A percentile compares a stretch with the other conserved stretches of the same genome.
Evolutionary conservation across 1,284 basidiomycete species (phyloP).

Genomic region (Sphaerobolus stellatus): DNA sequence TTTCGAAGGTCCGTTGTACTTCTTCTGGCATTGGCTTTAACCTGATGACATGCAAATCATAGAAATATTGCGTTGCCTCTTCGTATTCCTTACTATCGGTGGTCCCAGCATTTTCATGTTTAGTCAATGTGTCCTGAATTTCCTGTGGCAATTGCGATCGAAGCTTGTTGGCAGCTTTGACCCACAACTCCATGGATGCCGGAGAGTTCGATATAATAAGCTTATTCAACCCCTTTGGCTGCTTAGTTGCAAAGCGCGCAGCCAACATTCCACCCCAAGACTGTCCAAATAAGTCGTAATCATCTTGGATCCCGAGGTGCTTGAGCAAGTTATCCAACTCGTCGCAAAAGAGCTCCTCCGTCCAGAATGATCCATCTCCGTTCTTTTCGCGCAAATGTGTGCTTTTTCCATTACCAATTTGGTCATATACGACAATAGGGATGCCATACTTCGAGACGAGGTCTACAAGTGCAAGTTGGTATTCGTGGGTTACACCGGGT

Average conservation of each 20-base stretch:
- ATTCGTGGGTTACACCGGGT: constrained; percentile 29
- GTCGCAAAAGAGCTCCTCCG: constrained; percentile 45
- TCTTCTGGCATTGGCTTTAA: constrained; percentile 42
- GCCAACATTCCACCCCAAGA: constrained; percentile 56
- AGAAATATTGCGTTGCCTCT: constrained; percentile 43
- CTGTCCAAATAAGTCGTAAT: constrained; percentile 47
- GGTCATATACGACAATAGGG: constrained; percentile 52
- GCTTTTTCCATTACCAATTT: constrained; percentile 47
- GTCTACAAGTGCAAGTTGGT: constrained; percentile 40
- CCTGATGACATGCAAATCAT: constrained; percentile 44
- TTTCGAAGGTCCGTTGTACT: constrained; percentile 18
- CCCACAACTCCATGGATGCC: constrained; percentile 38
- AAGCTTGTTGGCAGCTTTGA: constrained; percentile 33
- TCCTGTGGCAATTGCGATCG: constrained; percentile 28
- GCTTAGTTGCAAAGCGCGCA: constrained; percentile 31
- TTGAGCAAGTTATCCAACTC: constrained; percentile 47
- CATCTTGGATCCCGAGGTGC: constrained; percentile 36
- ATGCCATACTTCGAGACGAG: constrained; percentile 29
- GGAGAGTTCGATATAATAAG: constrained; percentile 39
- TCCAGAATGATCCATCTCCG: constrained; percentile 41
- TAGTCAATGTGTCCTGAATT: constrained; percentile 39
- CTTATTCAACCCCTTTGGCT: constrained; percentile 41
- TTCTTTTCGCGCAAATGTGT: constrained; percentile 41
- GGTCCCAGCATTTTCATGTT: constrained; percentile 48
- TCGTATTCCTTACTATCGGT: constrained; percentile 46